A percentile compares a stretch with the other conserved stretches of the same genome.
phyloP scores from a whole-genome alignment of 2,329 filamentous ascomycete species.

The Penicillium sp. region DNA sequence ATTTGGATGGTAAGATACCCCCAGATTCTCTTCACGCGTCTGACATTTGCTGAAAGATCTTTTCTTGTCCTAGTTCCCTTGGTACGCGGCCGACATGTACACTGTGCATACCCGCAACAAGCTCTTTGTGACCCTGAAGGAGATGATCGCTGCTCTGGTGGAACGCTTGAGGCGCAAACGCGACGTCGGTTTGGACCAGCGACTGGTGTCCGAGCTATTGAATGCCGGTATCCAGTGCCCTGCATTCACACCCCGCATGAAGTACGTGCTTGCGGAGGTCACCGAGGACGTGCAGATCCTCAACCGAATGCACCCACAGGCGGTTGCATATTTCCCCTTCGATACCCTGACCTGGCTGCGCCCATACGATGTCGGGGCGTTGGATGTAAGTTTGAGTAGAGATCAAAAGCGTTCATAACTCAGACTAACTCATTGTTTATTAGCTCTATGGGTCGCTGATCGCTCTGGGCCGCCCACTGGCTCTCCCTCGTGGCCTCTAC shows the following conservation, averaged over 20 bases:
- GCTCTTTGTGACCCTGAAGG: constrained; percentile 40
- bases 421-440: background rate
- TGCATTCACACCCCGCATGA: constrained; percentile 42
- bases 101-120: constrained; percentile 43
- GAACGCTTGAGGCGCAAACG: constrained; percentile 50
- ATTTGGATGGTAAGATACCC: constrained; percentile 42
- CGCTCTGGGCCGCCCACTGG: background rate
- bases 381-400: constrained; percentile 22
- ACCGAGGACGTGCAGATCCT: background rate
- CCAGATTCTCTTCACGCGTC: background rate
- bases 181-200: constrained; percentile 36
- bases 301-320: background rate
- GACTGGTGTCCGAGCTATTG: constrained; percentile 36
- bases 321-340: constrained; percentile 31
- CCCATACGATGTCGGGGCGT: constrained; percentile 13
- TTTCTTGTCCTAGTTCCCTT: constrained; percentile 41
- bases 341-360: constrained; percentile 30
- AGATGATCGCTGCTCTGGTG: constrained; percentile 63
- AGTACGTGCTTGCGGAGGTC: constrained; percentile 21
- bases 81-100: constrained; percentile 42
- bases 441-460: constrained; percentile 9
- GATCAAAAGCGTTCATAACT: no score
- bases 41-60: constrained; percentile 5
- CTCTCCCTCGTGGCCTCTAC: background rate
- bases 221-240: constrained; percentile 38